Conservation (phyloP, 495 filamentous ascomycete genomes). For the Hypoxylon rickii region DNA sequence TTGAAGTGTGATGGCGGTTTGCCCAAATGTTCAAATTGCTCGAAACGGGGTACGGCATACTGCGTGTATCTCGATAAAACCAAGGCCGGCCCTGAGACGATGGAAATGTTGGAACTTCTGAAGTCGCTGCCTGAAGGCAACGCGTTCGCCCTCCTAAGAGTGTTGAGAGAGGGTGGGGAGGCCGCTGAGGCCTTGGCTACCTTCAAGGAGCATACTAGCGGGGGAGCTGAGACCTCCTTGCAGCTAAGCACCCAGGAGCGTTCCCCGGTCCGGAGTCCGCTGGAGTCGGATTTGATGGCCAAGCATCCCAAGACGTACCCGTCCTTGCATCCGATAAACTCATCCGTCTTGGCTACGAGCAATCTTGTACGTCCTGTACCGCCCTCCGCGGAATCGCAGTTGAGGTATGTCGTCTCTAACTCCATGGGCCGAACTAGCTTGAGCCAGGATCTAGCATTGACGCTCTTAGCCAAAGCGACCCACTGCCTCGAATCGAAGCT, state of each 20-base stretch:
- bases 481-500: background rate
- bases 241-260: background rate
- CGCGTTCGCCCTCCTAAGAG: background rate
- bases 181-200: background rate
- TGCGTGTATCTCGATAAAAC: constrained; percentile 15
- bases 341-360: constrained; percentile 8
- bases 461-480: background rate
- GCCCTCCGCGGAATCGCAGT: background rate
- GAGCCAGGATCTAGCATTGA: background rate
- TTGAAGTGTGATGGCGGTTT: constrained; percentile 10
- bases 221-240: background rate
- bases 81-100: constrained; percentile 10
- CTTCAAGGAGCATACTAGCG: background rate
- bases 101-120: constrained; percentile 17
- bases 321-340: constrained; percentile 2
- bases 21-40: constrained; percentile 12
- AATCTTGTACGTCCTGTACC: constrained; percentile 10
- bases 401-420: background rate
- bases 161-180: constrained; percentile 3
- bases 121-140: constrained; percentile 5
- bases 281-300: constrained; percentile 21
- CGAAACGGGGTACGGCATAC: background rate
- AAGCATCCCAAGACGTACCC: constrained; percentile 7
- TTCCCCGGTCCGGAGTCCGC: background rate
- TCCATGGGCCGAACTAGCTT: background rate